Percentiles rank a stretch among this genome's conserved stretches.
Evolutionary conservation across 805 yeast genomes (phyloP).

Genomic region (Schizosaccharomyces octosporus): DNA sequence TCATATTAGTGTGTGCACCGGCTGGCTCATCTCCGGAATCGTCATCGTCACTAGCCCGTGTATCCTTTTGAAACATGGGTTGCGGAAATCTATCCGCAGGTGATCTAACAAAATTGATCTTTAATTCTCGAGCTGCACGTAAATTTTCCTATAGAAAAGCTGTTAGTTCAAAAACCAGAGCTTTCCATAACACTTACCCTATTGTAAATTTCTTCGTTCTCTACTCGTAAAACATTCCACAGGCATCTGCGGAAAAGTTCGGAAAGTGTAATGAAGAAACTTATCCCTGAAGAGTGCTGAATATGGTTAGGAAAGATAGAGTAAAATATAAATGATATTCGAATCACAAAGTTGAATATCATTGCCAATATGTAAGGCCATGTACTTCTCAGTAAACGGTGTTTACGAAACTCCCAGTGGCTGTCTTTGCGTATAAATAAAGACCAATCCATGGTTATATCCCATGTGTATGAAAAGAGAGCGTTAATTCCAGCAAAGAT

Average conservation of each 20-base stretch:
- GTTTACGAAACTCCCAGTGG: conserved; percentile 40
- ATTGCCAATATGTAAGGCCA: conserved; percentile 52
- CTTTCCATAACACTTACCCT: neutral
- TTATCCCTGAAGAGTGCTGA: conserved; percentile 69
- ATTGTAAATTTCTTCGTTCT: conserved; percentile 47
- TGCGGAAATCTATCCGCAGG: neutral
- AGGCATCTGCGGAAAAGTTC: conserved; percentile 63
- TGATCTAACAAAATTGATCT: neutral
- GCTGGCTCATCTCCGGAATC: neutral
- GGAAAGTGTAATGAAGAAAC: conserved; percentile 60
- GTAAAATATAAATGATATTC: conserved; percentile 72
- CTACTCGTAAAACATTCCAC: conserved; percentile 84
- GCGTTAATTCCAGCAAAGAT: conserved; percentile 55
- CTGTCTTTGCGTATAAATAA: conserved; percentile 40
- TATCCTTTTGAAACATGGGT: neutral
- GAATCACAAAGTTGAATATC: conserved; percentile 40
- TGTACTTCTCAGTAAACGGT: conserved; percentile 36
- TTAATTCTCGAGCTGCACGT: neutral
- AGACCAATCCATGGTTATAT: conserved; percentile 89
- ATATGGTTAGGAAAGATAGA: conserved; percentile 50
- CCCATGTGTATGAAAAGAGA: conserved; percentile 53
- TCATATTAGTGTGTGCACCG: neutral
- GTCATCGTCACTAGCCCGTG: neutral
- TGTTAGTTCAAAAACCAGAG: neutral
- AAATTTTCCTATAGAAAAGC: neutral